Conservation (phyloP, 2,329 filamentous ascomycete species). For the Diaporthe sp. region DNA sequence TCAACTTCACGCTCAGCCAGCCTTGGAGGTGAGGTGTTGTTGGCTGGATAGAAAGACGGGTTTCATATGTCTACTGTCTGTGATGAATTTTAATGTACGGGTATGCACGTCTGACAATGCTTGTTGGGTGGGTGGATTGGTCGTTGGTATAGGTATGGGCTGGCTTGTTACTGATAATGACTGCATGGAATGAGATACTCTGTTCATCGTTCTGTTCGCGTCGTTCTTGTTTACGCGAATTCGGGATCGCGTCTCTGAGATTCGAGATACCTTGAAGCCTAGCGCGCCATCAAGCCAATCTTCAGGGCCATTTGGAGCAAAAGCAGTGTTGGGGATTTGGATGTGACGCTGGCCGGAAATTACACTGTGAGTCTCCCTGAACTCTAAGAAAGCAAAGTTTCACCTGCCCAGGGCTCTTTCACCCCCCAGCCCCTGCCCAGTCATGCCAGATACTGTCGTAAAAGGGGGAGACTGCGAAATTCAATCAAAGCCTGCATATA, state of each 20-base stretch:
- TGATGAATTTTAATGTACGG: slow-evolving; percentile 27
- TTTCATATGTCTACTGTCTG: slow-evolving; percentile 9
- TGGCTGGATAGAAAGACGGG: background rate
- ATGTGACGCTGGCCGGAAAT: background rate
- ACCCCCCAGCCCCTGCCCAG: background rate
- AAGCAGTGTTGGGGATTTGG: background rate
- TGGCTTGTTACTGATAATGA: slow-evolving; percentile 39
- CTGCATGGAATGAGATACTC: slow-evolving; percentile 36
- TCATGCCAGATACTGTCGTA: background rate
- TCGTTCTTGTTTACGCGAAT: background rate
- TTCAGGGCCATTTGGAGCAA: background rate
- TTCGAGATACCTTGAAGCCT: background rate
- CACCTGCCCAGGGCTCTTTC: background rate
- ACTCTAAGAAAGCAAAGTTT: background rate
- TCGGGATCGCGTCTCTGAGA: background rate
- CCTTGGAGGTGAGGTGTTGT: slow-evolving; percentile 37
- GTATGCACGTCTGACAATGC: background rate
- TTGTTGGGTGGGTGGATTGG: slow-evolving; percentile 1
- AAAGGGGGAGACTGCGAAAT: background rate
- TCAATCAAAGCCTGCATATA: background rate
- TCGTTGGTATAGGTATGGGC: background rate
- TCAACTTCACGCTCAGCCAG: slow-evolving; percentile 42
- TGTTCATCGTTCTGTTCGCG: background rate
- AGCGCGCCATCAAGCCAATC: background rate
- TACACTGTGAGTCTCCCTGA: background rate